Percentiles rank a stretch among this genome's conserved stretches.
Conservation (phyloP, 768 basidiomycete species). For the Phanerodontia chrysosporium region DNA sequence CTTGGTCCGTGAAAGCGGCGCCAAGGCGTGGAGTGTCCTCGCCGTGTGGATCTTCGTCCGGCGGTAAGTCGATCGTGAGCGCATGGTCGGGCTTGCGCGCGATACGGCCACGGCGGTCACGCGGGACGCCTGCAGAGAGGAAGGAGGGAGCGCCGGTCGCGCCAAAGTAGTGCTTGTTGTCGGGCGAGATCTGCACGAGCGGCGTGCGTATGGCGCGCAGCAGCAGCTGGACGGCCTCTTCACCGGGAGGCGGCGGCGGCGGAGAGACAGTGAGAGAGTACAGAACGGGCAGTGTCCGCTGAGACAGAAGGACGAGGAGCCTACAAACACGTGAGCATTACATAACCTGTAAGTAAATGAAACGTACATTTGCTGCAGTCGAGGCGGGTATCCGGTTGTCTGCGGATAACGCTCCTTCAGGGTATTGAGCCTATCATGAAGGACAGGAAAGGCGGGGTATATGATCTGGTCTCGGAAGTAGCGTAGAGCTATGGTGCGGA, state of each 20-base stretch:
- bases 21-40: conserved; percentile 52
- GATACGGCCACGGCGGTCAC: conserved; percentile 76
- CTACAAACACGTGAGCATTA: conserved; percentile 28
- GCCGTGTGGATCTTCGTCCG: conserved; percentile 32
- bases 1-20: conserved; percentile 33
- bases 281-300: conserved; percentile 54
- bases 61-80: not conserved
- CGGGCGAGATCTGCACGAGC: conserved; percentile 19
- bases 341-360: not conserved
- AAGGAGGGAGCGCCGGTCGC: conserved; percentile 51
- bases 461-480: conserved; percentile 81
- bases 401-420: conserved; percentile 56
- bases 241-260: conserved; percentile 56
- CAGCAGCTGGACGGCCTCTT: conserved; percentile 65
- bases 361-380: conserved; percentile 76
- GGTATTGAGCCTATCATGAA: conserved; percentile 53
- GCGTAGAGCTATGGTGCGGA: conserved; percentile 73
- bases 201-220: conserved; percentile 59
- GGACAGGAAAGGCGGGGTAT: conserved; percentile 53
- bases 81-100: conserved; percentile 39
- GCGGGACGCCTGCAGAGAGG: conserved; percentile 65
- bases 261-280: conserved; percentile 53
- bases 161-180: conserved; percentile 14
- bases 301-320: conserved; percentile 73
- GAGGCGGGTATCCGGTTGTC: conserved; percentile 54